phyloP scores from a whole-genome alignment of 169 alveolate genomes.

The Plasmodium billcollinsi region DNA sequence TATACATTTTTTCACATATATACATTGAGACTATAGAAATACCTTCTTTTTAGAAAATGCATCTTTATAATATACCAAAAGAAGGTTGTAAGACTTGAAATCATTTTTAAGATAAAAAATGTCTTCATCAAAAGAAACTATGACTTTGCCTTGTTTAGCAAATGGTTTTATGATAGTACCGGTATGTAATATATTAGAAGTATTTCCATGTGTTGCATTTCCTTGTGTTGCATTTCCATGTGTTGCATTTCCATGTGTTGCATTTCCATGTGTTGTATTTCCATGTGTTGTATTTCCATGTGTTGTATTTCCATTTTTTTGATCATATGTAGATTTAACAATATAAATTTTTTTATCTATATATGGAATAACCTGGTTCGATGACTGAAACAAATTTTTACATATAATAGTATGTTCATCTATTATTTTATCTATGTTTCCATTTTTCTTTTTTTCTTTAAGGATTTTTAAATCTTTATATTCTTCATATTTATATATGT shows the following conservation, averaged over 20 bases:
- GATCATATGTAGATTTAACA: neutral
- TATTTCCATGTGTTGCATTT: neutral
- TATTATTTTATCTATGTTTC: conserved; percentile 30
- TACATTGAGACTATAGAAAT: neutral
- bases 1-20: no score
- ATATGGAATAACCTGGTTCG: conserved; percentile 32
- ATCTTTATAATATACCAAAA: conserved; percentile 51
- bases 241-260: no score
- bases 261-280: no score
- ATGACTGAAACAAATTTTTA: conserved; percentile 27
- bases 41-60: conserved; percentile 43
- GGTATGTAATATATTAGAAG: neutral
- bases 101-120: conserved; percentile 23
- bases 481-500: conserved; percentile 13
- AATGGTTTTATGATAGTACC: conserved; percentile 44
- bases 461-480: conserved; percentile 28
- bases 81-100: conserved; percentile 12
- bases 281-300: neutral
- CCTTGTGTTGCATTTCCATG: no score
- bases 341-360: conserved; percentile 24
- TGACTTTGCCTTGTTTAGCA: conserved; percentile 62
- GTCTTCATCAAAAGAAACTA: conserved; percentile 55
- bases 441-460: conserved; percentile 41
- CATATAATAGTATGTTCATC: conserved; percentile 36
- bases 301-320: no score